These are phyloP conservation scores for Phanerochaete carnosa DNA, from an alignment of 768 basidiomycete species.

Conservation along the genomic window DNA sequence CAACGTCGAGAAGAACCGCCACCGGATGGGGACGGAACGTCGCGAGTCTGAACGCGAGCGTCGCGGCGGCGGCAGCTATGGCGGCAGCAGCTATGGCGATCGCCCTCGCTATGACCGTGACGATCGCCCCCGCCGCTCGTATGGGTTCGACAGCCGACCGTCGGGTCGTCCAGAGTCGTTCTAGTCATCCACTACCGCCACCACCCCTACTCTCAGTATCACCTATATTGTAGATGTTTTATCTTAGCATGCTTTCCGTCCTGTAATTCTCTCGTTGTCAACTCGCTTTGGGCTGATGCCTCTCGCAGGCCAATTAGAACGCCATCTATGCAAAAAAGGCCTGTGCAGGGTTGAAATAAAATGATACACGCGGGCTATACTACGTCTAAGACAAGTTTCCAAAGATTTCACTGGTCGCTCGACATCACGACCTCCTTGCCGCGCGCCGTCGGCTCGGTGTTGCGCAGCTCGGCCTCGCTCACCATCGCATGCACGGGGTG, in stretches of 20 bases:
- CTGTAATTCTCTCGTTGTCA: neutral
- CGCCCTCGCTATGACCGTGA: neutral
- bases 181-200: neutral
- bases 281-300: neutral
- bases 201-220: neutral
- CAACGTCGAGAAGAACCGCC: neutral
- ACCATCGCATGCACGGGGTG: constrained; percentile 78
- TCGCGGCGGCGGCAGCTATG: neutral
- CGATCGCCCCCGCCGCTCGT: neutral
- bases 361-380: constrained; percentile 4
- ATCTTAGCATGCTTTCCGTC: neutral
- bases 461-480: constrained; percentile 52
- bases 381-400: neutral
- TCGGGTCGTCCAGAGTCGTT: neutral
- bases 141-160: neutral
- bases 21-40: neutral
- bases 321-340: neutral
- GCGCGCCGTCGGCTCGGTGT: constrained; percentile 12
- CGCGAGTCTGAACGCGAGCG: neutral
- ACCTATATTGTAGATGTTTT: neutral
- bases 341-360: neutral
- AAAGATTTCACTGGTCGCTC: neutral
- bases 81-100: too few species aligned
- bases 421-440: constrained; percentile 23
- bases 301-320: neutral